Evolutionary conservation across 2,329 filamentous ascomycete species (phyloP).

Genomic region (Rhytidhysteron rufulum): DNA sequence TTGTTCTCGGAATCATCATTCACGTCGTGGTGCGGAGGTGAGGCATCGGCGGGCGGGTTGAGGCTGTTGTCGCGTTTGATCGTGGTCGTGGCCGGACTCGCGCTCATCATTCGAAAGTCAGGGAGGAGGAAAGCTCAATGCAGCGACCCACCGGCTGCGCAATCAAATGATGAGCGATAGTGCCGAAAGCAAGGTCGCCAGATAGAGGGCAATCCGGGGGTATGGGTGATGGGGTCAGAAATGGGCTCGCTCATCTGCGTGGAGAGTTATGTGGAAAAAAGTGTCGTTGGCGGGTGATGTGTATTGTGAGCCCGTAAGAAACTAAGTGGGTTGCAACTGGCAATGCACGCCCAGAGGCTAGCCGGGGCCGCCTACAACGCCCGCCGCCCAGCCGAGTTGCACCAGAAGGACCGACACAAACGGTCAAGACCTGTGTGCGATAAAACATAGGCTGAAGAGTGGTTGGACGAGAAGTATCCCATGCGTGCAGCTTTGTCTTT

Average conservation of each 20-base stretch:
- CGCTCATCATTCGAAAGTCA: slow-evolving; percentile 20
- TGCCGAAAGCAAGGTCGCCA: slow-evolving; percentile 19
- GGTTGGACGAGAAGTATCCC: no score
- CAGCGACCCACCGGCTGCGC: slow-evolving; percentile 27
- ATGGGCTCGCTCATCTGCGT: slow-evolving; percentile 20
- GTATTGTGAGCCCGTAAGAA: no score
- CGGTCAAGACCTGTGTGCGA: no score
- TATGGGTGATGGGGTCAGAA: slow-evolving; percentile 26
- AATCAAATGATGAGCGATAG: slow-evolving; percentile 26
- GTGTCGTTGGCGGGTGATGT: slow-evolving; percentile 10
- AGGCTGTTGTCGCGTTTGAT: slow-evolving; percentile 27
- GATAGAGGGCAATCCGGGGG: slow-evolving; percentile 14
- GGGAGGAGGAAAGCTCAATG: slow-evolving; percentile 13
- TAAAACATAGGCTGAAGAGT: no score
- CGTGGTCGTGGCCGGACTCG: slow-evolving; percentile 19
- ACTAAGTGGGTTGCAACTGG: no score
- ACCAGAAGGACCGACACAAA: no score
- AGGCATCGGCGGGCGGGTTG: slow-evolving; percentile 19
- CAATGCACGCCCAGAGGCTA: no score
- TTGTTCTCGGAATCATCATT: slow-evolving; percentile 14
- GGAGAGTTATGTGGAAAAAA: slow-evolving; percentile 22
- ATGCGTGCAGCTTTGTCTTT: no score
- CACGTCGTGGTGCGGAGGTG: slow-evolving; percentile 11
- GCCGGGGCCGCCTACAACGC: no score
- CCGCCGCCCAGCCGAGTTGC: no score